Evolutionary conservation across 1,284 basidiomycete species (phyloP).

Genomic region (Ceratobasidium sp.): DNA sequence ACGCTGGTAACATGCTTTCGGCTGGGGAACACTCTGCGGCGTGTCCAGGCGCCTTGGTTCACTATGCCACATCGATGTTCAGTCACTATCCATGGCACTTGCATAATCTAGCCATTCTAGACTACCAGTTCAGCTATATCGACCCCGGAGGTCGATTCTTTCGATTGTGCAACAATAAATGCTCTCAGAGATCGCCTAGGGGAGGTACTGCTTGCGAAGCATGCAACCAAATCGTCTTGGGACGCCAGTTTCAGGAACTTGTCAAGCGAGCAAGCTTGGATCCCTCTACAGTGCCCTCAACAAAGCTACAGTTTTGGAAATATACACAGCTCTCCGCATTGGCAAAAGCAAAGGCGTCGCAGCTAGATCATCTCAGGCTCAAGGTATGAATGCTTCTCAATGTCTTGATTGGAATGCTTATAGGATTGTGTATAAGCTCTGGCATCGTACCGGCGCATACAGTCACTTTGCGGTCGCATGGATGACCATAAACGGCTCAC

Average conservation of each 20-base stretch:
- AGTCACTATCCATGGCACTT: constrained; percentile 7
- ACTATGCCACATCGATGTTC: background rate
- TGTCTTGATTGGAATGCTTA: too few relatives aligned
- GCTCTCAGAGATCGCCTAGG: background rate
- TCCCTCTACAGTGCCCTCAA: background rate
- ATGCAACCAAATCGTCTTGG: background rate
- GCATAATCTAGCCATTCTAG: background rate
- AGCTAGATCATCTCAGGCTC: background rate
- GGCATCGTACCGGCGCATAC: too few relatives aligned
- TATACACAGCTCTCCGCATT: background rate
- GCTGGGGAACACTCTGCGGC: background rate
- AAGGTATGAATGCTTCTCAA: too few relatives aligned
- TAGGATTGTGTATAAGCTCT: too few relatives aligned
- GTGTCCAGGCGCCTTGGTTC: background rate
- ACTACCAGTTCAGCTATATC: background rate
- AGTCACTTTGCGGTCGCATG: too few relatives aligned
- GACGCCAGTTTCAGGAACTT: background rate
- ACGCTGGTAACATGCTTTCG: too few relatives aligned
- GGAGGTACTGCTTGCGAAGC: background rate
- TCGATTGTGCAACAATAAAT: background rate
- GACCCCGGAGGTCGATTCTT: background rate
- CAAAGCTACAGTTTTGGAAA: background rate
- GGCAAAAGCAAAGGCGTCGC: background rate
- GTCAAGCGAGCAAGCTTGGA: background rate
- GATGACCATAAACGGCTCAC: too few relatives aligned